Conservation (phyloP, 768 basidiomycete genomes). For the Naganishia vaughanmartiniae region DNA sequence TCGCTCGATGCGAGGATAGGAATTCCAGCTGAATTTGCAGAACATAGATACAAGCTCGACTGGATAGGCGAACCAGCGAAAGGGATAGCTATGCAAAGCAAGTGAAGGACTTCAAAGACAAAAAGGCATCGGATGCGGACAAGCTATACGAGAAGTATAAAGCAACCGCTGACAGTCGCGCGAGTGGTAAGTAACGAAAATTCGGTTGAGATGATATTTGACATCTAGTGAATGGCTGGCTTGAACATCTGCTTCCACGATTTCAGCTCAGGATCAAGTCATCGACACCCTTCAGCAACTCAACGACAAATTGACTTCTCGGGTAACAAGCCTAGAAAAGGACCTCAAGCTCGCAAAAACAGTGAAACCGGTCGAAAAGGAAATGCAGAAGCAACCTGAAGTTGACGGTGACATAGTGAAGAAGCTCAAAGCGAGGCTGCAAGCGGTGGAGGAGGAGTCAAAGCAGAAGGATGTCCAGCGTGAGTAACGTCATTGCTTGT, state of each 20-base stretch:
- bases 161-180: constrained; percentile 39
- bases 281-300: constrained; percentile 40
- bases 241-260: background rate
- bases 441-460: constrained; percentile 32
- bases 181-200: constrained; percentile 36
- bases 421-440: constrained; percentile 37
- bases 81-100: constrained; percentile 45
- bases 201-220: background rate
- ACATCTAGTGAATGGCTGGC: background rate
- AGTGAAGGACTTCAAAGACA: constrained; percentile 21
- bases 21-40: background rate
- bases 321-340: constrained; percentile 38
- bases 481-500: constrained; percentile 30
- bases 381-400: constrained; percentile 35
- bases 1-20: background rate
- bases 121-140: constrained; percentile 37
- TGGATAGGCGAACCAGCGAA: constrained; percentile 36
- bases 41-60: constrained; percentile 18
- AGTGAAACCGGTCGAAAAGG: constrained; percentile 33
- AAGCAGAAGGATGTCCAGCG: constrained; percentile 41
- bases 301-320: constrained; percentile 44
- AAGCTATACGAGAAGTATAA: constrained; percentile 43
- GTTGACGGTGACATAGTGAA: constrained; percentile 4
- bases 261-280: constrained; percentile 47
- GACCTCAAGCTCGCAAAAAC: constrained; percentile 31